Base-by-base conservation (phyloP, 495 filamentous ascomycete genomes). In the Saxispiralis lemnorum region DNA sequence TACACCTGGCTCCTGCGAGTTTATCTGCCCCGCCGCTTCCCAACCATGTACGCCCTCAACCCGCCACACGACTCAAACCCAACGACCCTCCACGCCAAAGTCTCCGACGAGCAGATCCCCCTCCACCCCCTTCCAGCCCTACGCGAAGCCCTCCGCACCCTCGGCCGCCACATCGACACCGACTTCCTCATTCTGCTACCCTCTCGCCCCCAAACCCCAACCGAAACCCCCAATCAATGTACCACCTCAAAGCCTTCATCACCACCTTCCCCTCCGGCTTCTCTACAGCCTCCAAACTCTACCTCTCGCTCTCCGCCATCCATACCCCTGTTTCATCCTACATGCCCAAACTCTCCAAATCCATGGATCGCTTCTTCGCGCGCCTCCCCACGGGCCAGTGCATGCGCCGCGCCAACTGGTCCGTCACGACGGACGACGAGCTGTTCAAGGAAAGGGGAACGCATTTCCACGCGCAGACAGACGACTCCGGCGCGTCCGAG, bases 351-450 rank as follows among this genome's bases (percentile, higher is more conserved):
- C 66, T 92, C 2, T 75, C 76, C 41, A 67, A 66, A 19, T 80
- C 76, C 42, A 85, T 92, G 78, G 81, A 88, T 56, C 65, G 74
- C 14, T 86, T 78, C 59, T 89, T 92, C 48, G 60, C 63, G 4
- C 59, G 62, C 6, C 45, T 81, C 2, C 64, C 67, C 39, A 64
- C 67, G 2, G 75, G 73, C 5, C 71, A 66, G 52, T 57, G 62
- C 11, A 72, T 77, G 11, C 62, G 61, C 51, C 59, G 78, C 39
- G 47, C 62, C 2, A 82, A 81, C 53, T 87, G 81, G 83, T 62
- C 65, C 35, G 59, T 87, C 7, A 74, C 74, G 7, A 77, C 72
- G 1, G 58, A 72, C 36, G 51, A 62, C 1, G 51, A 60, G 0
- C 59, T 85, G 13, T 84, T 73, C 56, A 60, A 66, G 11, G 63